Base-by-base conservation (phyloP, 257 asterid species). In the Solanum clarkiae region DNA sequence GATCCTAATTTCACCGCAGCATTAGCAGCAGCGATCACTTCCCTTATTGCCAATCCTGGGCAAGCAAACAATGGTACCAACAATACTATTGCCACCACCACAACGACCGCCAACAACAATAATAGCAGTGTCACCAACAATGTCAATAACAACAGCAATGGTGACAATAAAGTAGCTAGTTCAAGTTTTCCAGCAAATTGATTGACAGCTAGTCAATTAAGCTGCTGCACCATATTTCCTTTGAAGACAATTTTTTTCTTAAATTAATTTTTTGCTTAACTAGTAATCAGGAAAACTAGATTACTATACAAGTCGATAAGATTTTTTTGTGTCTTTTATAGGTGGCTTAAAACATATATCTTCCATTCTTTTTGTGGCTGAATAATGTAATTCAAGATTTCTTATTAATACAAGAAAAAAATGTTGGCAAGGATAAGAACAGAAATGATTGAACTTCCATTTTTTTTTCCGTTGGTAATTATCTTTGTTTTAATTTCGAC, bases 1-100 rank as follows among this genome's bases (percentile, higher is more conserved):
- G 99, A 95, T 87, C 99, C 99, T 13, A 95, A 92, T 80, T 93
- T 95, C 71, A 91, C 98, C 0, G 95, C 97, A 6, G 98, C 95
- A 14, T 59, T 95, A 75, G 95, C 97, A 1, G 95, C 97, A 9
- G 98, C 97, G 24, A 90, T 95, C 56, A 92, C 95, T 8, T 92
- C 97, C 11, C 53, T 93, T 16, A 90, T 95, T 20, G 95, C 93
- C 1, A 91, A 89, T 74, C 84, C 95, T 0, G 85, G 93, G 18
- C 85, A 86, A 45, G 79, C 88, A 10, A 91, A 85, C 40, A 90
- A 86, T 51, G 87, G 84, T 32, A 88, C 81, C 71, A 88, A 55
- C 3, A 84, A 62, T 53, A 87, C 80, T 10, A 69, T 54, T 59
- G 56, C 16, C n/a, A 80, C 16, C 17, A 83, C 55, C 7, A 51